phyloP scores from a whole-genome alignment of 768 basidiomycete species.

The Amanita rubescens region DNA sequence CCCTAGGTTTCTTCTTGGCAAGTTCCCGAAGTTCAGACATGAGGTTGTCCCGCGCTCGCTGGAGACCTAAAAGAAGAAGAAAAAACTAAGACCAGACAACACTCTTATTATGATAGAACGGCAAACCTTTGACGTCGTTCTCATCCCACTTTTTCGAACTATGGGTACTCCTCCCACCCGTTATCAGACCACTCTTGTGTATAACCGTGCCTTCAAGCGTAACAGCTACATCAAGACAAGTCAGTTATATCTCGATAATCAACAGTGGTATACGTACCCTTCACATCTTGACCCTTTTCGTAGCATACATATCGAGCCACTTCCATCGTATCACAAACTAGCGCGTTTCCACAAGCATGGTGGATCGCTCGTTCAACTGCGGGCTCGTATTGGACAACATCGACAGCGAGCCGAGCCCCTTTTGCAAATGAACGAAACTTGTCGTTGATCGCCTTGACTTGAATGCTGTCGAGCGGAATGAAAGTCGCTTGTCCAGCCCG shows the following conservation, averaged over 20 bases:
- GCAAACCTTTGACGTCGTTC: conserved; percentile 78
- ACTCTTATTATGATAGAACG: too few species aligned
- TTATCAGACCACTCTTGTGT: conserved; percentile 95
- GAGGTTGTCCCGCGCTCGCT: conserved; percentile 51
- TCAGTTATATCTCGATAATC: background rate
- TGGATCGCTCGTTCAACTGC: conserved; percentile 91
- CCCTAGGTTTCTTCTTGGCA: conserved; percentile 75
- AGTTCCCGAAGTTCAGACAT: conserved; percentile 75
- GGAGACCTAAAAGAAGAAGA: too few species aligned
- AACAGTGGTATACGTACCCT: conserved; percentile 50
- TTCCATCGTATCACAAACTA: conserved; percentile 95
- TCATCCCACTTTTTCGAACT: conserved; percentile 91
- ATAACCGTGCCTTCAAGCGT: conserved; percentile 96
- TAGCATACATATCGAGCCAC: conserved; percentile 87
- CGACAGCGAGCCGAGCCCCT: conserved; percentile 78
- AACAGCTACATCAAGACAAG: conserved; percentile 52
- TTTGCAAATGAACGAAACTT: conserved; percentile 90
- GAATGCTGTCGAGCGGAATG: conserved; percentile 96
- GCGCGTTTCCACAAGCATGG: conserved; percentile 90
- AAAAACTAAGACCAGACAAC: too few species aligned
- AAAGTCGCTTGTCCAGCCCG: conserved; percentile 95
- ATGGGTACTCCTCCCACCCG: conserved; percentile 83
- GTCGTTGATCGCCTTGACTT: conserved; percentile 89
- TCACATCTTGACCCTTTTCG: conserved; percentile 93
- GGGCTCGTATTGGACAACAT: conserved; percentile 77